phyloP scores from a whole-genome alignment of 192 early-diverging fungal species.

The Coemansia sp. region DNA sequence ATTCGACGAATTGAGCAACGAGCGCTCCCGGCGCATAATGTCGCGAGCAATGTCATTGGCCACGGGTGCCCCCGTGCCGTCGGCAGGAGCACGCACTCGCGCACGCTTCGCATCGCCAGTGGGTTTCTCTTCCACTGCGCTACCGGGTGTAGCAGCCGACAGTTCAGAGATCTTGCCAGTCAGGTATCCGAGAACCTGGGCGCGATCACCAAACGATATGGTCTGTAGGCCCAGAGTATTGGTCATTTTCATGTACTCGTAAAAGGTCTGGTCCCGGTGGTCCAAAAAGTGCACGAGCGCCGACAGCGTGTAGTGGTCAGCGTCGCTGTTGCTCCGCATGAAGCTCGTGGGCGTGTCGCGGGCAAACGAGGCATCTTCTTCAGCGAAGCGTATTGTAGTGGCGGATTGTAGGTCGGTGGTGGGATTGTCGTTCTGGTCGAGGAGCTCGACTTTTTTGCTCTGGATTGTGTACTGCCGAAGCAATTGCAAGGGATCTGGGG shows the following conservation, averaged over 20 bases:
- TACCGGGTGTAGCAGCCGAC: neutral
- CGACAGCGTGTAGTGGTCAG: constrained; percentile 66
- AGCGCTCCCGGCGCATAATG: constrained; percentile 34
- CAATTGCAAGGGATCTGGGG: constrained; percentile 55
- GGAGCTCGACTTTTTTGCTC: constrained; percentile 54
- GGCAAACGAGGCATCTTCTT: constrained; percentile 56
- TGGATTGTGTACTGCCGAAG: constrained; percentile 61
- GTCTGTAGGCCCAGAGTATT: constrained; percentile 58
- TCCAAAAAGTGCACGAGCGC: constrained; percentile 71
- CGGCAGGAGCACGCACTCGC: neutral
- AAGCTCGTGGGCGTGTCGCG: constrained; percentile 58
- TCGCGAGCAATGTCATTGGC: constrained; percentile 22
- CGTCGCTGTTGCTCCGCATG: constrained; percentile 54
- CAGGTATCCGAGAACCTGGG: constrained; percentile 68
- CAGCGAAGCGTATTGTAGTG: constrained; percentile 56
- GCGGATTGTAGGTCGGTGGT: constrained; percentile 50
- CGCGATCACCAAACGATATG: constrained; percentile 74
- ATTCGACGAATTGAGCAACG: constrained; percentile 27
- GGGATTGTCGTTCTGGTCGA: constrained; percentile 42
- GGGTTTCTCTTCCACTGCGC: neutral
- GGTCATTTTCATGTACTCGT: constrained; percentile 69
- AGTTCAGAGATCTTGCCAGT: constrained; percentile 56
- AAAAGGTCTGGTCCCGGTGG: constrained; percentile 61
- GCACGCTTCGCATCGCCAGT: constrained; percentile 13
- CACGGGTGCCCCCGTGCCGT: neutral